Evolutionary conservation across 2,329 filamentous ascomycete genomes (phyloP), one percentile per base, ranked within the genome.

Genomic region (Xylaria sp.): DNA sequence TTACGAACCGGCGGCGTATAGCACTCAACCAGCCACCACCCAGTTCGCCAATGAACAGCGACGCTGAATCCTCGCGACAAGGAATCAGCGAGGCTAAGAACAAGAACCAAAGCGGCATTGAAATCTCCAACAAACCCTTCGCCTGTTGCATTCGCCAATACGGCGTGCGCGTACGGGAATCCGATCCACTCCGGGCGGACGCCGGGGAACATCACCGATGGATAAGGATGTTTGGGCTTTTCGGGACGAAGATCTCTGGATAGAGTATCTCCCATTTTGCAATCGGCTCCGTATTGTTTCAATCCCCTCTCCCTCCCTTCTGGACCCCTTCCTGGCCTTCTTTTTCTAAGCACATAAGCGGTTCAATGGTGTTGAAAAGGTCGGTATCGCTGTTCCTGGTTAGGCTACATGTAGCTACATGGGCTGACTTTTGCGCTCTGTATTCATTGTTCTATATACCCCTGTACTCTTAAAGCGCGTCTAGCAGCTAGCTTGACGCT

Each of bases 131-230:
- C 63, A 83, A 81, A 39, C 87, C 91, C 0, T 93, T 94, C 74
- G 79, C 82, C 1, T 94, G 91, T 76, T 93, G 91, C 73, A 84
- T 94, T 68, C 84, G 84, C 70, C 90, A 94, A 76, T 94, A 92
- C 72, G 91, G 91, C 6, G 80, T 92, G 53, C 83, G 80, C 63
- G 77, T 84, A 15, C 69, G 65, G 5, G 81, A 82, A 68, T 58
- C 67, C 28, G 80, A 87, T 69, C 76, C 80, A 18, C 70, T 65
- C 5, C 83, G 83, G 71, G 83, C 81, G 1, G 77, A 85, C 72
- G 82, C 81, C 43, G 86, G 83, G 13, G 66, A 79, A 1, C 83
- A 78, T 3, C 80, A 71, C 71, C 80, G 85, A 34, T 93, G 90
- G 89, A 81, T 90, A 74, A 85, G 88, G 64, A 80, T 87, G 70